Evolutionary conservation across 805 yeast species (phyloP).

Genomic region (Saturnispora hagleri): DNA sequence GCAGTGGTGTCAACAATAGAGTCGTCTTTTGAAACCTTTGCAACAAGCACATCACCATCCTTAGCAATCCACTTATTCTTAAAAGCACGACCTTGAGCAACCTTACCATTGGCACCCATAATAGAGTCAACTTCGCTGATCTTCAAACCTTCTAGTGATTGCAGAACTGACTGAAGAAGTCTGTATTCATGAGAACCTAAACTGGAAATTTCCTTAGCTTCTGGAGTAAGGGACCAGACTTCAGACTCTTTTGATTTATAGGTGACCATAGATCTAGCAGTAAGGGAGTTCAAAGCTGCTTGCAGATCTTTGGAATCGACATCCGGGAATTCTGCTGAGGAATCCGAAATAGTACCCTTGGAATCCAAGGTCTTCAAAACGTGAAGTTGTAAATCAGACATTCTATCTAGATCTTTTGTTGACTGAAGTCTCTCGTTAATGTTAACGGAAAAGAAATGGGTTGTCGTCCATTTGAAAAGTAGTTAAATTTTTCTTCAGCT

Average conservation of each 20-base stretch:
- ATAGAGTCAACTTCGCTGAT: slow-evolving; percentile 64
- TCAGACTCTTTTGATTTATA: slow-evolving; percentile 70
- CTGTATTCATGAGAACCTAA: slow-evolving; percentile 90
- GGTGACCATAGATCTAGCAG: slow-evolving; percentile 72
- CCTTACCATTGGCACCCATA: slow-evolving; percentile 75
- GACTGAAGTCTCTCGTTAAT: neutral
- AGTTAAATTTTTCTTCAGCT: neutral
- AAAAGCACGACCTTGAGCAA: slow-evolving; percentile 97
- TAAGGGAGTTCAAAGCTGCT: slow-evolving; percentile 78
- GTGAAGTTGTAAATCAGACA: slow-evolving; percentile 61
- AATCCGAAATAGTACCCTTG: slow-evolving; percentile 56
- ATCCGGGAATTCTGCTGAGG: slow-evolving; percentile 57
- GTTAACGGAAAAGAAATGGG: neutral
- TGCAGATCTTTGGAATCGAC: slow-evolving; percentile 57
- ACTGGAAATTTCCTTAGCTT: slow-evolving; percentile 69
- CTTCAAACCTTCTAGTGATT: slow-evolving; percentile 69
- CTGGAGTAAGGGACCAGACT: slow-evolving; percentile 63
- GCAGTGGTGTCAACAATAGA: slow-evolving; percentile 63
- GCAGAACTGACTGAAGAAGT: slow-evolving; percentile 63
- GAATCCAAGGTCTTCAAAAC: slow-evolving; percentile 59
- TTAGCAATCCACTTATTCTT: slow-evolving; percentile 94
- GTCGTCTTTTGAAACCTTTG: slow-evolving; percentile 40
- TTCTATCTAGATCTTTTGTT: slow-evolving; percentile 17
- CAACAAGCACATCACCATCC: slow-evolving; percentile 69
- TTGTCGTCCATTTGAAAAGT: neutral